phyloP scores from a whole-genome alignment of 495 filamentous ascomycete species.

The Copromyces sp. region DNA sequence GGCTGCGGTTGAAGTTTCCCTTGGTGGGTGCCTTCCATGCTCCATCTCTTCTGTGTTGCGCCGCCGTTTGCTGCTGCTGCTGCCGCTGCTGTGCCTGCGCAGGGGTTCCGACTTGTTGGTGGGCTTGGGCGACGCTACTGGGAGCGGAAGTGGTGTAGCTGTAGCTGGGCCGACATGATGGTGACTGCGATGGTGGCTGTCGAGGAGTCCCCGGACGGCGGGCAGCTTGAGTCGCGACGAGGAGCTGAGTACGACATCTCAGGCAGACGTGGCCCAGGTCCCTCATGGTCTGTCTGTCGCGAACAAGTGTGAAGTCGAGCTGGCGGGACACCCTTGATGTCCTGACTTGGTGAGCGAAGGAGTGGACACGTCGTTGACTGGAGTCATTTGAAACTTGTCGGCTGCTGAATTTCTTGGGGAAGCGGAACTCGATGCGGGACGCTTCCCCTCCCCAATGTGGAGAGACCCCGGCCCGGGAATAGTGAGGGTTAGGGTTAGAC shows the following conservation, averaged over 20 bases:
- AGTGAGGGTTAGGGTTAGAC: not conserved
- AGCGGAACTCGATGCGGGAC: not conserved
- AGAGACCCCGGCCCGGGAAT: not conserved
- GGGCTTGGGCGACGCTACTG: not conserved
- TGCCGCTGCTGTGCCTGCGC: not conserved
- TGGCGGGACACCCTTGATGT: not conserved
- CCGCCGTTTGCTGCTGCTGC: not conserved
- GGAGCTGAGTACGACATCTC: slow-evolving; percentile 13
- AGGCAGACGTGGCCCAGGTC: slow-evolving; percentile 21
- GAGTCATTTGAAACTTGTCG: not conserved
- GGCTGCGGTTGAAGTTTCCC: not conserved
- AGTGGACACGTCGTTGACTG: not conserved
- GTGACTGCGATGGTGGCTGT: not conserved
- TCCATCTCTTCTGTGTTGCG: not conserved
- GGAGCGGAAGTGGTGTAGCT: slow-evolving; percentile 1
- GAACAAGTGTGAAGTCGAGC: not conserved
- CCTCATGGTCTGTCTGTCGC: slow-evolving; percentile 10
- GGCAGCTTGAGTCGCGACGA: slow-evolving; percentile 4
- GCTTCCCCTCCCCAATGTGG: not conserved
- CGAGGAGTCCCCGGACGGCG: not conserved
- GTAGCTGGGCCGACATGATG: not conserved
- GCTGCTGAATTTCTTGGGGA: not conserved
- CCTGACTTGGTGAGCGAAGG: not conserved
- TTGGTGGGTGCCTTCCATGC: not conserved
- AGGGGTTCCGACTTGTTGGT: not conserved